Evolutionary conservation across 108 stramenopile species (phyloP).

Genomic region (Cylindrotheca closterium): DNA sequence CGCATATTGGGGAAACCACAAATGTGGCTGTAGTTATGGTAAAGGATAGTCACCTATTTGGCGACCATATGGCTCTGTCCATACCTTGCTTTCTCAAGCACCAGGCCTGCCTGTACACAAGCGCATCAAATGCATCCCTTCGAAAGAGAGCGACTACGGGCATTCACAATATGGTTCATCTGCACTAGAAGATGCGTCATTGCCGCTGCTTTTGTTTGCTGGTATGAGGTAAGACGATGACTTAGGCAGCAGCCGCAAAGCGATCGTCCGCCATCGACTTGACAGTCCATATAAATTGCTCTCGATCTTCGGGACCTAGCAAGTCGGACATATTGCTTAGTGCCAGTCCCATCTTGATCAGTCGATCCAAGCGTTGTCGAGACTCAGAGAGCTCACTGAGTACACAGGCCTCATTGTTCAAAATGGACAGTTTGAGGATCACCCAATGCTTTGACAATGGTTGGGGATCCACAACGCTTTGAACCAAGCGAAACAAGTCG

Average conservation of each 20-base stretch:
- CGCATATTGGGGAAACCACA: too few relatives aligned
- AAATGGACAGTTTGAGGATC: slow-evolving; percentile 17
- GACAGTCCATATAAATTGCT: slow-evolving; percentile 20
- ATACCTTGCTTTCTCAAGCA: too few relatives aligned
- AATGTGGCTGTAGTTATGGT: too few relatives aligned
- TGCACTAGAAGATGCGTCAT: too few relatives aligned
- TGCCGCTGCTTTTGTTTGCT: too few relatives aligned
- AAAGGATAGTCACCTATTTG: too few relatives aligned
- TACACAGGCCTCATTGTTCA: slow-evolving; percentile 23
- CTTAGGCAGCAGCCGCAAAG: slow-evolving; percentile 21
- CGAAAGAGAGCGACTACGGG: too few relatives aligned
- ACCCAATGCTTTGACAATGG: slow-evolving; percentile 20
- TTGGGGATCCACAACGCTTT: slow-evolving; percentile 6
- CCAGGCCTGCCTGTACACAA: too few relatives aligned
- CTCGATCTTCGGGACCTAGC: slow-evolving; percentile 14
- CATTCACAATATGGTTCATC: too few relatives aligned
- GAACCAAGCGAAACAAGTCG: slow-evolving; percentile 9
- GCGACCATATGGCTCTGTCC: too few relatives aligned
- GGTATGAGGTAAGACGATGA: too few relatives aligned
- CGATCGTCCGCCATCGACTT: slow-evolving; percentile 12
- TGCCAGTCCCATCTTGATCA: slow-evolving; percentile 19
- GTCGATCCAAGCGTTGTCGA: slow-evolving; percentile 3
- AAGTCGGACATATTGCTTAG: slow-evolving; percentile 11
- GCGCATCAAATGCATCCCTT: too few relatives aligned
- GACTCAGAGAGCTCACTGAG: slow-evolving; percentile 11